A percentile compares a stretch with the other conserved stretches of the same genome.
Evolutionary conservation across 2,329 filamentous ascomycete species (phyloP).

Genomic region (Zasmidium angulare): DNA sequence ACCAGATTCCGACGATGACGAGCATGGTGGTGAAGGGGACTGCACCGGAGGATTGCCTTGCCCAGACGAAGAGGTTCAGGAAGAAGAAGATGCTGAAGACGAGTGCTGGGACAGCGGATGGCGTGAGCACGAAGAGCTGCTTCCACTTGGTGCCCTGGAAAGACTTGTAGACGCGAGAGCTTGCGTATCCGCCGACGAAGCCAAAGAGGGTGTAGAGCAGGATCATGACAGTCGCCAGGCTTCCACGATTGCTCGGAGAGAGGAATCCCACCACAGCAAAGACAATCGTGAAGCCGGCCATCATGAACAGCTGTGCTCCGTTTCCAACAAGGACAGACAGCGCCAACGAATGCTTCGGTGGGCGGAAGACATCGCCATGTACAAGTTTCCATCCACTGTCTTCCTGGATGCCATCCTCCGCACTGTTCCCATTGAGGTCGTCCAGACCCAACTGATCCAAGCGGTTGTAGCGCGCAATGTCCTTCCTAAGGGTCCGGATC

Average conservation of each 20-base stretch:
- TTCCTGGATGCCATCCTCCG: slow-evolving; percentile 93
- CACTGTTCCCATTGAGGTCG: slow-evolving; percentile 72
- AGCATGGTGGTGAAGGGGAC: slow-evolving; percentile 98
- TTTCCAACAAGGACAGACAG: slow-evolving; percentile 88
- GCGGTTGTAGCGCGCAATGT: slow-evolving; percentile 95
- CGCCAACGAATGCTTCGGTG: slow-evolving; percentile 77
- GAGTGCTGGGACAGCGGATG: slow-evolving; percentile 77
- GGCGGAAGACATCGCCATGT: slow-evolving; percentile 94
- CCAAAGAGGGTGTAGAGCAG: slow-evolving; percentile 91
- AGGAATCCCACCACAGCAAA: slow-evolving; percentile 94
- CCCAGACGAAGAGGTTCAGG: slow-evolving; percentile 94
- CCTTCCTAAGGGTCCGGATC: slow-evolving; percentile 82
- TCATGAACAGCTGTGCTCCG: slow-evolving; percentile 93
- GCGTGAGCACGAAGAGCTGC: slow-evolving; percentile 85
- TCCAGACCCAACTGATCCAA: slow-evolving; percentile 88
- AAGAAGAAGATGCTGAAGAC: slow-evolving; percentile 90
- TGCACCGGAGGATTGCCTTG: slow-evolving; percentile 84
- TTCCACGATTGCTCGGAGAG: slow-evolving; percentile 92
- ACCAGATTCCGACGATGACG: slow-evolving; percentile 91
- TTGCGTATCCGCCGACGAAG: slow-evolving; percentile 87
- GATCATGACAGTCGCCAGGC: slow-evolving; percentile 88
- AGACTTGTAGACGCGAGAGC: slow-evolving; percentile 88
- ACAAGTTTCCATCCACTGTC: slow-evolving; percentile 99
- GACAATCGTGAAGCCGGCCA: slow-evolving; percentile 90
- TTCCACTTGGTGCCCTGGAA: slow-evolving; percentile 94